A percentile compares a stretch with the other conserved stretches of the same genome.
These are phyloP conservation scores for Arthrobotrys musiformis DNA, from an alignment of 2,329 filamentous ascomycete species.

Conservation along the genomic window DNA sequence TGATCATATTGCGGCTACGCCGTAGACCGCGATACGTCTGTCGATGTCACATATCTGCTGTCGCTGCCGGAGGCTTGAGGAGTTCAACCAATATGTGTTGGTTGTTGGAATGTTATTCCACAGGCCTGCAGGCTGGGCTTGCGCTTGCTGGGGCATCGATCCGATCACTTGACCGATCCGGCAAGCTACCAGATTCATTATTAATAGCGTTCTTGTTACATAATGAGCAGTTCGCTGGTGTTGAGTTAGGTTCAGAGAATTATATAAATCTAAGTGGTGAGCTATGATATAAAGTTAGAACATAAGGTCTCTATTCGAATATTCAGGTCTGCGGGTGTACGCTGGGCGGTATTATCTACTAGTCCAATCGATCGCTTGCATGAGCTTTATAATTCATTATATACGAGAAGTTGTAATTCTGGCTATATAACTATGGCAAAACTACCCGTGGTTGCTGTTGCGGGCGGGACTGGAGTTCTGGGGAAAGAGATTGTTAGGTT, in stretches of 20 bases:
- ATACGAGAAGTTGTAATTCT: background rate
- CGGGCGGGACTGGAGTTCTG: constrained; percentile 42
- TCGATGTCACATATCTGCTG: no score
- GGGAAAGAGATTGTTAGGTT: constrained; percentile 46
- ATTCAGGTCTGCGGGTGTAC: no score
- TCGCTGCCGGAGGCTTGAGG: no score
- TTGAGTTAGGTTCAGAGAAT: no score
- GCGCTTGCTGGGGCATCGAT: background rate
- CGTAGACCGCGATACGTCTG: no score
- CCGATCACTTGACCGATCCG: background rate
- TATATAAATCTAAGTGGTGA: background rate
- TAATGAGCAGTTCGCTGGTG: background rate
- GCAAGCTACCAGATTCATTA: background rate
- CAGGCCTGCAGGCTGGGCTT: no score
- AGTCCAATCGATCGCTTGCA: no score
- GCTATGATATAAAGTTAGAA: background rate
- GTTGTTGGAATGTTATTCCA: constrained; percentile 1
- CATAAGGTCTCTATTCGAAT: background rate
- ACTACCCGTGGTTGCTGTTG: constrained; percentile 38
- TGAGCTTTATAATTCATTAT: no score
- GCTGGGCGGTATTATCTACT: no score
- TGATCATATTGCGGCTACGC: no score
- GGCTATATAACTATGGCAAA: constrained; percentile 1
- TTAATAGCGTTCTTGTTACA: no score
- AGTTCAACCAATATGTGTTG: constrained; percentile 24